Percentiles rank a stretch among this genome's conserved stretches.
Conservation (phyloP, 306 rosid species). For the Amphicarpaea edgeworthii region DNA sequence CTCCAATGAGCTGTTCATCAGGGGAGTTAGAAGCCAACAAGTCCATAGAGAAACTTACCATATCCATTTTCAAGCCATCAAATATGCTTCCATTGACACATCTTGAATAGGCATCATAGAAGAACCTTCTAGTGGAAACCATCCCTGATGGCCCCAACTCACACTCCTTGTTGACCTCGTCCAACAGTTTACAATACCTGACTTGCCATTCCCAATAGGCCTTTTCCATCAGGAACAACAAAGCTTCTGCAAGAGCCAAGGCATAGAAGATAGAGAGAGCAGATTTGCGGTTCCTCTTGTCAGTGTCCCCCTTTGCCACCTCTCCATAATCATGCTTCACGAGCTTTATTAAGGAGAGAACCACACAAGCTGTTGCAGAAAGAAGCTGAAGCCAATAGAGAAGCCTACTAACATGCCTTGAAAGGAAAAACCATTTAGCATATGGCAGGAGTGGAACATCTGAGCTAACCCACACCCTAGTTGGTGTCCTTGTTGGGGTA, state of each 20-base stretch:
- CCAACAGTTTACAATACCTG: slow-evolving; percentile 64
- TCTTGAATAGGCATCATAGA: slow-evolving; percentile 86
- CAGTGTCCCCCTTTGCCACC: slow-evolving; percentile 66
- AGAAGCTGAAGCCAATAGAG: slow-evolving; percentile 86
- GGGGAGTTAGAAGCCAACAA: slow-evolving; percentile 70
- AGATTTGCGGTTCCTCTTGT: slow-evolving; percentile 67
- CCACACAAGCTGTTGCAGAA: slow-evolving; percentile 80
- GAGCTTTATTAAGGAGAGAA: slow-evolving; percentile 73
- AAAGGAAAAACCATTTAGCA: slow-evolving; percentile 65
- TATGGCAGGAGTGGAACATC: slow-evolving; percentile 85
- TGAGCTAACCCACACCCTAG: slow-evolving; percentile 68
- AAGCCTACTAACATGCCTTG: slow-evolving; percentile 74
- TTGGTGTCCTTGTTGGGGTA: slow-evolving; percentile 54
- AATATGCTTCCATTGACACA: slow-evolving; percentile 80
- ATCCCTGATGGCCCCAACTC: slow-evolving; percentile 69
- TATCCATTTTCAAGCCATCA: slow-evolving; percentile 87
- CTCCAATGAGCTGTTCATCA: slow-evolving; percentile 85
- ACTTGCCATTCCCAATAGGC: slow-evolving; percentile 83
- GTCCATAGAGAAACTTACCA: slow-evolving; percentile 79
- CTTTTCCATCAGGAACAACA: slow-evolving; percentile 75
- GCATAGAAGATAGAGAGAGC: slow-evolving; percentile 75
- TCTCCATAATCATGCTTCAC: slow-evolving; percentile 68
- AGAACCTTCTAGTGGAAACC: slow-evolving; percentile 71
- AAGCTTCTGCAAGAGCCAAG: slow-evolving; percentile 85
- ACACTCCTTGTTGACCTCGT: slow-evolving; percentile 68